Evolutionary conservation across 306 rosid species (phyloP), one percentile per base, ranked within the genome.

Genomic region (Vachellia pachyceras): DNA sequence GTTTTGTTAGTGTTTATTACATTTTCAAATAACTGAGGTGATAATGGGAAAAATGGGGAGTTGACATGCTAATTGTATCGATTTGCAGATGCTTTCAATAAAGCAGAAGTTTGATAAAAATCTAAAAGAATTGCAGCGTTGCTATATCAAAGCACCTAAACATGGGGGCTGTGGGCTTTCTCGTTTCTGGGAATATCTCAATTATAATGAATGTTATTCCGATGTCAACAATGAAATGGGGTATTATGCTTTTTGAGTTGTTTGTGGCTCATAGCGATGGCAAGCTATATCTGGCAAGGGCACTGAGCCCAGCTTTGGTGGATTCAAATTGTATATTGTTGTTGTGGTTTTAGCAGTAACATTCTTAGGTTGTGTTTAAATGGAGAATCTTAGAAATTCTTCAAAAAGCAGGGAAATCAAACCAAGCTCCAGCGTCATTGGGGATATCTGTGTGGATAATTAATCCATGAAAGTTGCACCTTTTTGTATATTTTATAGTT

Each of bases 121-220:
- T 83, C 83, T 93, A 36, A 90, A 87, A 76, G 98, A 91, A 67
- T 77, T 95, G 88, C 97, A 84, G 76, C 67, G 82, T 25, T 82
- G 89, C 75, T 86, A 89, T 85, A 82, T 88, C 39, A 93, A 87
- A 86, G 88, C 90, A 57, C 97, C 97, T 54, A 95, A 90, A 86
- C 91, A 89, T 67, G 90, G 82, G 49, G 78, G 84, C 40, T 85
- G 78, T 57, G 95, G 97, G 46, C 85, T 91, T 39, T 89, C 94
- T 47, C 90, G 85, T 67, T 93, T 95, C 80, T 93, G 98, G 99
- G 97, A 86, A 63, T 87, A 79, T 86, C 97, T 95, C 77, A 87
- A 91, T 76, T 93, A 73, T 82, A 95, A 91, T 58, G 80, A 85
- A 64, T 94, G 85, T 77, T 95, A 93, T 89, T 85, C 91, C 20